A percentile compares a stretch with the other conserved stretches of the same genome.
Conservation (phyloP, 2,329 filamentous ascomycete genomes). For the Hypomyces rosellus region DNA sequence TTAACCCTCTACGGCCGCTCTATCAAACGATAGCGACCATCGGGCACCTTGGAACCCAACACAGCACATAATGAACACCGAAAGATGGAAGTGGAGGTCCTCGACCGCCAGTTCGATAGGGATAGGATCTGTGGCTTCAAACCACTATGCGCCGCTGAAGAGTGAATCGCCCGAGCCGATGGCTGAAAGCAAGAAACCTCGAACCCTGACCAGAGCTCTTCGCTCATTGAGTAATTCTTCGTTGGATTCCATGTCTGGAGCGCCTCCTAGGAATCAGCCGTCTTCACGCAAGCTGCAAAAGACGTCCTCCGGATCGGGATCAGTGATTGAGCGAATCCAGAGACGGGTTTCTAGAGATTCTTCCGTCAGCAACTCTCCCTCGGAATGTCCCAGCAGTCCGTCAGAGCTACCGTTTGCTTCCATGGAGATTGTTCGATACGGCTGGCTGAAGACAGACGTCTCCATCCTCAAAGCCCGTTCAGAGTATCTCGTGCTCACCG, state of each 20-base stretch:
- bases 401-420: conserved; percentile 27
- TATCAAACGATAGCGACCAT: neutral
- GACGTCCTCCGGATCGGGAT: conserved; percentile 31
- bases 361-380: conserved; percentile 22
- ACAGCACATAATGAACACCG: conserved; percentile 22
- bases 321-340: conserved; percentile 37
- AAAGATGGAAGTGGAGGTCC: conserved; percentile 31
- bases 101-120: conserved; percentile 22
- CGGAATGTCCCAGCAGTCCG: conserved; percentile 23
- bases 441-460: conserved; percentile 43
- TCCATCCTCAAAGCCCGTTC: conserved; percentile 43
- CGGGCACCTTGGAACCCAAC: neutral
- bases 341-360: conserved; percentile 35
- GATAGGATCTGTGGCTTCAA: conserved; percentile 13
- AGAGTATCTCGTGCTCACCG: conserved; percentile 47
- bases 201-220: conserved; percentile 30
- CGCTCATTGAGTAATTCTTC: conserved; percentile 36
- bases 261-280: conserved; percentile 24
- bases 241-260: conserved; percentile 32
- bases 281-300: conserved; percentile 32
- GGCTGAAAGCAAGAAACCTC: conserved; percentile 28
- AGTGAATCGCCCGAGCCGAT: conserved; percentile 17
- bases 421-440: conserved; percentile 39
- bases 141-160: conserved; percentile 16
- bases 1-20: neutral